Conservation (phyloP, 108 stramenopile genomes). For the Skeletonema menzelii region DNA sequence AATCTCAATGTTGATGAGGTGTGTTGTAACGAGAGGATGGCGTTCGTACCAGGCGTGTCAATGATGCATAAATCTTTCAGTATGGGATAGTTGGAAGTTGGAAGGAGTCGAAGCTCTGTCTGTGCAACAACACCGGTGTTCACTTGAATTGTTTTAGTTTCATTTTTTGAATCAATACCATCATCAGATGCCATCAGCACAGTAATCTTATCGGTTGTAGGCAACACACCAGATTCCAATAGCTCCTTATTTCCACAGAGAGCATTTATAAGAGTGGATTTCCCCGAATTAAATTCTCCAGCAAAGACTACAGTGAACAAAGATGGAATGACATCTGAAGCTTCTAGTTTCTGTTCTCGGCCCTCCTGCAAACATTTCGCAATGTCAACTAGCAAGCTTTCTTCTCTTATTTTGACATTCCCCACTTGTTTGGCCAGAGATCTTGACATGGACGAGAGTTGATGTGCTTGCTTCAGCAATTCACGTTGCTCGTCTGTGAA, state of each 20-base stretch:
- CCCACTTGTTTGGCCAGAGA: slow-evolving; percentile 53
- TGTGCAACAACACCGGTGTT: slow-evolving; percentile 3
- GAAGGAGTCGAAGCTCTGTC: slow-evolving; percentile 33
- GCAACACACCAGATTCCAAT: slow-evolving; percentile 75
- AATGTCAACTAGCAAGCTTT: slow-evolving; percentile 33
- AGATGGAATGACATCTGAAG: slow-evolving; percentile 21
- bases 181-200: slow-evolving; percentile 48
- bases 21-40: slow-evolving; percentile 67
- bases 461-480: slow-evolving; percentile 52
- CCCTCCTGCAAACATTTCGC: slow-evolving; percentile 20
- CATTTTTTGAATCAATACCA: not conserved
- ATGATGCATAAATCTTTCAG: slow-evolving; percentile 73
- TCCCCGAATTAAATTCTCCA: slow-evolving; percentile 89
- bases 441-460: slow-evolving; percentile 52
- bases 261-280: slow-evolving; percentile 85
- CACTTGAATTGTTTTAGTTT: slow-evolving; percentile 3
- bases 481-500: slow-evolving; percentile 62
- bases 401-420: slow-evolving; percentile 39
- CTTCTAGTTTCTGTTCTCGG: not conserved
- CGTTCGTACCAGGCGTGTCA: slow-evolving; percentile 89
- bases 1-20: slow-evolving; percentile 64
- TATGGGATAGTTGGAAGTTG: slow-evolving; percentile 51
- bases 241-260: slow-evolving; percentile 68
- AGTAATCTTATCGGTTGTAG: slow-evolving; percentile 80
- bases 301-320: slow-evolving; percentile 79